Conservation (phyloP, 306 rosid species). For the Prunus kanzakura region DNA sequence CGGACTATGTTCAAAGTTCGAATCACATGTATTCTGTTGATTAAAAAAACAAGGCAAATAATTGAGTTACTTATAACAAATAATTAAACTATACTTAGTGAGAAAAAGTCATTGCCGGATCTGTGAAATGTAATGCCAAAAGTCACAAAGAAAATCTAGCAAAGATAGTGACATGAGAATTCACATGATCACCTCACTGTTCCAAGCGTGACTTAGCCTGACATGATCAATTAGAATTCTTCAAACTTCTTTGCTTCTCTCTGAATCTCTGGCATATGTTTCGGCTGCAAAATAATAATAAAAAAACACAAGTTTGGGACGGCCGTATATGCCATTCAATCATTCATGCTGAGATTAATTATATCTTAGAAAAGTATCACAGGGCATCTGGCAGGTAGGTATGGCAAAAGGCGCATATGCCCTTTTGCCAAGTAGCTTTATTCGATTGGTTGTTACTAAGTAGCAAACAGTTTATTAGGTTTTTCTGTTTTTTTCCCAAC, state of each 20-base stretch:
- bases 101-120: background rate
- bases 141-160: background rate
- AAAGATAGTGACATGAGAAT: background rate
- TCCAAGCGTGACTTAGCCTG: background rate
- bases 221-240: background rate
- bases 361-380: background rate
- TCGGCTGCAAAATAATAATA: background rate
- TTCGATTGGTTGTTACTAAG: background rate
- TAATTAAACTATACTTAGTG: no score
- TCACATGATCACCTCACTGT: slow-evolving; percentile 17
- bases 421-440: background rate
- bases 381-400: no score
- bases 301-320: background rate
- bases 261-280: background rate
- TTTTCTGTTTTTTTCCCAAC: background rate
- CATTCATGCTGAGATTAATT: background rate
- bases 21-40: no score
- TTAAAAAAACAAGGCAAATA: no score
- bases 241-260: background rate
- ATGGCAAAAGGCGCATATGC: no score
- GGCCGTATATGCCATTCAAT: background rate
- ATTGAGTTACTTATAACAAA: no score
- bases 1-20: no score
- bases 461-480: background rate
- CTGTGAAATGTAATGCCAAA: background rate